These are phyloP conservation scores for Inonotus obliquus DNA, from an alignment of 1,284 basidiomycete species.

Conservation along the genomic window DNA sequence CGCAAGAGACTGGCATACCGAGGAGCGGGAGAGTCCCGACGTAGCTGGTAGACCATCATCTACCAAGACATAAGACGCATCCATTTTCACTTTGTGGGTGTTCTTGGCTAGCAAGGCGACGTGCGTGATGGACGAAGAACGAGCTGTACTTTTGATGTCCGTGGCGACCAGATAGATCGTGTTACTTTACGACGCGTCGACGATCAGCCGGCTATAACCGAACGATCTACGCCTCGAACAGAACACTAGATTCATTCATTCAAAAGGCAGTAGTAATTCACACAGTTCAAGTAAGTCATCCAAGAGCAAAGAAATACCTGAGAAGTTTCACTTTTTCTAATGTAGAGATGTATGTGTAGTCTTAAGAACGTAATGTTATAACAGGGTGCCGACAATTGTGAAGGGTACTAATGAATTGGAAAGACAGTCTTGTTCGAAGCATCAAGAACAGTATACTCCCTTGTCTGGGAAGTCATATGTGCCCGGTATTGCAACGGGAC, in stretches of 20 bases:
- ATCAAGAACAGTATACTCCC: conserved; percentile 34
- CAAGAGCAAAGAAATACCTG: background rate
- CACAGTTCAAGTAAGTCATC: no score
- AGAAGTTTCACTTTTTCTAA: background rate
- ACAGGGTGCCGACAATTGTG: no score
- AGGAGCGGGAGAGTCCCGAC: background rate
- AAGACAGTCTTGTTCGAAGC: background rate
- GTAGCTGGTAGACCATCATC: background rate
- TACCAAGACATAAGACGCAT: conserved; percentile 16
- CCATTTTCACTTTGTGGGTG: background rate
- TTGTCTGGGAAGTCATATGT: conserved; percentile 38
- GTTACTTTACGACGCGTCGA: background rate
- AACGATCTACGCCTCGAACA: background rate
- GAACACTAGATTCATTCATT: no score
- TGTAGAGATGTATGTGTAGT: background rate
- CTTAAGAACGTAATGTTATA: no score
- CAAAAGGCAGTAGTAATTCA: no score
- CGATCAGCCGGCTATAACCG: background rate
- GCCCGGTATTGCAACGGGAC: conserved; percentile 40
- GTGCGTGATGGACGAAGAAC: background rate
- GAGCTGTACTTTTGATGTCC: background rate
- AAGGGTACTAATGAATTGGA: background rate
- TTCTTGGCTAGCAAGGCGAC: background rate
- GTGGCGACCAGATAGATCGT: background rate
- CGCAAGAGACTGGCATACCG: background rate